Base-by-base conservation (phyloP, 495 filamentous ascomycete species). In the Pseudotulostoma volvatum region DNA sequence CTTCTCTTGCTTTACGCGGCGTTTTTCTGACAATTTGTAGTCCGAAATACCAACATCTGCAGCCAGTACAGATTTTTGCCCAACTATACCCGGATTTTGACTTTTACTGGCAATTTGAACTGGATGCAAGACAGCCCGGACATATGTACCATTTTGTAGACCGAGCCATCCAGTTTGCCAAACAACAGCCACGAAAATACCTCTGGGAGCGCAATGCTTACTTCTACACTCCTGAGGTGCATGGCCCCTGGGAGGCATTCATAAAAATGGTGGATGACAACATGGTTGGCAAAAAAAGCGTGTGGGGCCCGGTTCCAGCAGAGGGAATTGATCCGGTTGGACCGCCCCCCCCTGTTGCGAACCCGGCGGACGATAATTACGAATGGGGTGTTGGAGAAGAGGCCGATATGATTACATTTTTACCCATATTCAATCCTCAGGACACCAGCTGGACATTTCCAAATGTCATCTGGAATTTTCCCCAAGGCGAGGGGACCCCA, bases 101-200 rank as follows among this genome's bases (percentile, higher is more conserved):
- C 39, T 80, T 66, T 46, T 66, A 79, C 39, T 85, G 79, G 80
- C 83, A 84, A 49, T 76, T 77, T 65, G 79, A 83, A 44, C 67
- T 79, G 50, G 79, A 85, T 48, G 68, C 68, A n/a, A 69, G 81
- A 15, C 71, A 73, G 38, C 79, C 72, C 0, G 79, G 79, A 7
- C 73, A 84, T 42, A 65, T 74, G 50, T 84, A 84, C 50, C 71
- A 82, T 45, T 66, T 81, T 34, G 57, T 84, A 13, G 70, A 75
- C 43, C 70, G 67, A 38, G 45, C 82, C 9, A 46, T 55, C 9
- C 45, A 65, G 1, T 84, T 82, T 54, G 70, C 68, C 9, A 61
- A 56, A 45, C 56, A 63, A 31, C 73, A 80, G 46, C 80, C 80
- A 0, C 61, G 81, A 15, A 74, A 74, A 43, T 70, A 72, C 13